phyloP scores from a whole-genome alignment of 2,329 filamentous ascomycete genomes.

The Pseudogymnoascus sp. region DNA sequence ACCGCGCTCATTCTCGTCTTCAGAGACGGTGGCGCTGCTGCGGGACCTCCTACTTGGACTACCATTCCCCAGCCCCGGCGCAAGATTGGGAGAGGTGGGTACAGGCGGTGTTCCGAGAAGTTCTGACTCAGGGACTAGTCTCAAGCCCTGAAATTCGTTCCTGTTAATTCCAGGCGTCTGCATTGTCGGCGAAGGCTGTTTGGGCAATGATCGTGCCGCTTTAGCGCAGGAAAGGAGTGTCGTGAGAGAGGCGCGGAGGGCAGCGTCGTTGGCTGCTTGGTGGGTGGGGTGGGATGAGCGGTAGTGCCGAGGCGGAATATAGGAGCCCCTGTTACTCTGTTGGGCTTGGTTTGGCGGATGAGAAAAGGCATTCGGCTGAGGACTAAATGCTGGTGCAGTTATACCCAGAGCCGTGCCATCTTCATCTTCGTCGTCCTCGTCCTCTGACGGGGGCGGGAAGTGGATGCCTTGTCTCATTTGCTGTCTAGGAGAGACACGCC shows the following conservation, averaged over 20 bases:
- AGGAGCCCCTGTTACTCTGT: constrained; percentile 24
- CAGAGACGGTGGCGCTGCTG: neutral
- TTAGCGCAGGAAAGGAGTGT: constrained; percentile 93
- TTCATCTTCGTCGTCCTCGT: constrained; percentile 58
- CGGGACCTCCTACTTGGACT: constrained; percentile 23
- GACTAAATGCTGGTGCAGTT: constrained; percentile 55
- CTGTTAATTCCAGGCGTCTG: constrained; percentile 7
- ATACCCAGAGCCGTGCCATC: constrained; percentile 71
- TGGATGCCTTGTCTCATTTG: constrained; percentile 25
- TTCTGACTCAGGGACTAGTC: constrained; percentile 54
- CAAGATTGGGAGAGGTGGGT: constrained; percentile 22
- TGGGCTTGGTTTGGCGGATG: constrained; percentile 58
- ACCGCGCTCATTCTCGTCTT: neutral
- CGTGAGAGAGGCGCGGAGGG: constrained; percentile 83
- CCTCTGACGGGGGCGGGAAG: constrained; percentile 22
- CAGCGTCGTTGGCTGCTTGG: constrained; percentile 86
- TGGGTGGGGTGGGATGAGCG: constrained; percentile 40
- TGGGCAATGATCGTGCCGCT: constrained; percentile 74
- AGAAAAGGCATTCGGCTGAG: constrained; percentile 86
- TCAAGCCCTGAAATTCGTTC: constrained; percentile 48
- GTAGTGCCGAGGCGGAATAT: constrained; percentile 29
- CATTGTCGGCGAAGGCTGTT: constrained; percentile 33
- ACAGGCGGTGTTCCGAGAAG: constrained; percentile 35
- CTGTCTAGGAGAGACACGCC: constrained; percentile 20
- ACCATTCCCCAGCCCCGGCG: constrained; percentile 33